phyloP scores from a whole-genome alignment of 2,329 filamentous ascomycete species.

The Didymella glomerata region DNA sequence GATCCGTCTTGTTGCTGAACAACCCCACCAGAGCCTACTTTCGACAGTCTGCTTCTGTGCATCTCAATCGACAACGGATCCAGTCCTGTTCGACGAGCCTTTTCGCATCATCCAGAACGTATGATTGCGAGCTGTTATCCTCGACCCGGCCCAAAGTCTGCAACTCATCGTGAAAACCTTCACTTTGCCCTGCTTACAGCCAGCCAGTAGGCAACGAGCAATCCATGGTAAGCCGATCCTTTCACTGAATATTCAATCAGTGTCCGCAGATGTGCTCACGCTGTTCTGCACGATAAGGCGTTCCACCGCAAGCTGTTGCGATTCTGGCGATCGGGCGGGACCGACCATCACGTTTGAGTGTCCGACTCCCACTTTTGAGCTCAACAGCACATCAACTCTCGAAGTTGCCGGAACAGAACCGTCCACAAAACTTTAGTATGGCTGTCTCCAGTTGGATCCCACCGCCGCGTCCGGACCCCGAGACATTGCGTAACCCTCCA shows the following conservation, averaged over 20 bases:
- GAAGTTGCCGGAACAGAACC: not conserved
- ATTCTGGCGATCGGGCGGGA: conserved; percentile 3
- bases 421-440: conserved; percentile 18
- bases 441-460: conserved; percentile 30
- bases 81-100: not conserved
- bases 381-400: not conserved
- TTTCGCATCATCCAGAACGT: not conserved
- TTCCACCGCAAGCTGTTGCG: not conserved
- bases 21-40: not conserved
- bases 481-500: conserved; percentile 31
- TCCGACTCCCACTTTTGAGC: not conserved
- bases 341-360: not conserved
- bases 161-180: not conserved
- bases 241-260: not conserved
- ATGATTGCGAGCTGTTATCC: not conserved
- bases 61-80: not conserved
- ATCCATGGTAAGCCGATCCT: conserved; percentile 12
- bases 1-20: not conserved
- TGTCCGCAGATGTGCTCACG: conserved; percentile 13
- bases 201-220: not conserved
- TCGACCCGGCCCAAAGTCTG: not conserved
- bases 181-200: not conserved
- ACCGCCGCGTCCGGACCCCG: conserved; percentile 33
- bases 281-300: not conserved
- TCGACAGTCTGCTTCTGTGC: not conserved